A percentile compares a stretch with the other conserved stretches of the same genome.
phyloP scores from a whole-genome alignment of 352 stramenopile species.

The Phytophthora multivora region DNA sequence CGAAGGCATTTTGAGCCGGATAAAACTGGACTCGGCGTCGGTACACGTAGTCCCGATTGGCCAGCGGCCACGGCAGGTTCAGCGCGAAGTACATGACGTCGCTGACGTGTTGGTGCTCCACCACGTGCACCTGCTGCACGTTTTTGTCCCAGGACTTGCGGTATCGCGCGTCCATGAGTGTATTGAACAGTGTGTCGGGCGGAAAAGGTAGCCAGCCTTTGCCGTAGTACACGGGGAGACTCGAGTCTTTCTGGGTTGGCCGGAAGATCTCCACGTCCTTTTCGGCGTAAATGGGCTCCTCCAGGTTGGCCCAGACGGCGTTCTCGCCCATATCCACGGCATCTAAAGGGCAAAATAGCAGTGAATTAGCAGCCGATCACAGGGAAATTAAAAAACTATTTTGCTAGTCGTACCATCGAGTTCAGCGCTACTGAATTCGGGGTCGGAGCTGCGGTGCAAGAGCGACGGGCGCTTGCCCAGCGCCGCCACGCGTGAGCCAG shows the following conservation, averaged over 20 bases:
- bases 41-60: slow-evolving; percentile 84
- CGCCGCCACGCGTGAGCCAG: slow-evolving; percentile 18
- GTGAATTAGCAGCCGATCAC: not conserved
- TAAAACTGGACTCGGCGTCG: slow-evolving; percentile 66
- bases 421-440: slow-evolving; percentile 60
- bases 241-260: slow-evolving; percentile 50
- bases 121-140: slow-evolving; percentile 45
- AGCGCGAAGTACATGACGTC: slow-evolving; percentile 72
- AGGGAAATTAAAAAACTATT: not conserved
- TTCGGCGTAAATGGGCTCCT: slow-evolving; percentile 71
- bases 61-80: slow-evolving; percentile 69
- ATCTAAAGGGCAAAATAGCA: slow-evolving; percentile 37
- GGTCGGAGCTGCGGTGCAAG: slow-evolving; percentile 65
- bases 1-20: slow-evolving; percentile 55
- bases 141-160: slow-evolving; percentile 61
- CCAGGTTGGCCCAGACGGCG: slow-evolving; percentile 60
- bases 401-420: slow-evolving; percentile 42
- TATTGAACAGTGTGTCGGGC: slow-evolving; percentile 75
- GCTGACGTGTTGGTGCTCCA: slow-evolving; percentile 51
- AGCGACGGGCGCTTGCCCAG: slow-evolving; percentile 38
- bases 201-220: slow-evolving; percentile 75
- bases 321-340: slow-evolving; percentile 72
- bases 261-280: slow-evolving; percentile 81
- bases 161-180: slow-evolving; percentile 63
- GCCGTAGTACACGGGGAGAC: slow-evolving; percentile 67